Conservation (phyloP, 768 basidiomycete species). For the Sistotremastrum suecicum region DNA sequence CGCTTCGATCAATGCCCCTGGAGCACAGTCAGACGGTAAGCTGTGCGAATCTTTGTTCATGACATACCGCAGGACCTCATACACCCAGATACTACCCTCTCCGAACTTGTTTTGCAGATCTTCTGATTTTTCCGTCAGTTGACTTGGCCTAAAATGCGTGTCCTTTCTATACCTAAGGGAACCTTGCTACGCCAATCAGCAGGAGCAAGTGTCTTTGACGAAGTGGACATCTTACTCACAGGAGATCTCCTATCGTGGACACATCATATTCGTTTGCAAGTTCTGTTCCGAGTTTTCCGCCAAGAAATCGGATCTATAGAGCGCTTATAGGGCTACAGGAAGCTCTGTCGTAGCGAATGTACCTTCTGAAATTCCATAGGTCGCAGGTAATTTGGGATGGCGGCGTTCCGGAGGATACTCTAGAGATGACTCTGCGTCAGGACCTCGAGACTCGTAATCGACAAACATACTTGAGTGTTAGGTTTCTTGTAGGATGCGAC, state of each 20-base stretch:
- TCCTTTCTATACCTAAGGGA: too few relatives aligned
- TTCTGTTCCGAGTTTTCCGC: conserved; percentile 85
- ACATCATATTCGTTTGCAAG: conserved; percentile 81
- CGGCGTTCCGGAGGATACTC: conserved; percentile 73
- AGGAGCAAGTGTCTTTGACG: too few relatives aligned
- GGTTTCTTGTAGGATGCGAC: conserved; percentile 88
- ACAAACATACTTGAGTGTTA: conserved; percentile 51
- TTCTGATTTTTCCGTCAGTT: conserved; percentile 23
- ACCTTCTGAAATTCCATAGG: conserved; percentile 87
- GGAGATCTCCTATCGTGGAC: conserved; percentile 77
- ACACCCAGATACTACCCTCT: conserved; percentile 80
- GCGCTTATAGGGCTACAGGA: not conserved
- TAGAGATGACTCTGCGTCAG: conserved; percentile 17
- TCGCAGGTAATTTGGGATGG: conserved; percentile 71
- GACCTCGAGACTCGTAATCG: not conserved
- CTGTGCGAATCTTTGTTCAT: not conserved
- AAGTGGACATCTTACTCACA: conserved; percentile 36
- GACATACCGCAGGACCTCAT: conserved; percentile 70
- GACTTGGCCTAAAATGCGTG: too few relatives aligned
- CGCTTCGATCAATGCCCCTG: conserved; percentile 77
- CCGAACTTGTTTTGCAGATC: conserved; percentile 74
- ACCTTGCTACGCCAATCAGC: too few relatives aligned
- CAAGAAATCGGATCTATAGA: conserved; percentile 76
- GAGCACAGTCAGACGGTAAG: conserved; percentile 4
- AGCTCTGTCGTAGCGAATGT: not conserved